phyloP scores from a whole-genome alignment of 2,329 filamentous ascomycete genomes.

The Cercospora sp. region DNA sequence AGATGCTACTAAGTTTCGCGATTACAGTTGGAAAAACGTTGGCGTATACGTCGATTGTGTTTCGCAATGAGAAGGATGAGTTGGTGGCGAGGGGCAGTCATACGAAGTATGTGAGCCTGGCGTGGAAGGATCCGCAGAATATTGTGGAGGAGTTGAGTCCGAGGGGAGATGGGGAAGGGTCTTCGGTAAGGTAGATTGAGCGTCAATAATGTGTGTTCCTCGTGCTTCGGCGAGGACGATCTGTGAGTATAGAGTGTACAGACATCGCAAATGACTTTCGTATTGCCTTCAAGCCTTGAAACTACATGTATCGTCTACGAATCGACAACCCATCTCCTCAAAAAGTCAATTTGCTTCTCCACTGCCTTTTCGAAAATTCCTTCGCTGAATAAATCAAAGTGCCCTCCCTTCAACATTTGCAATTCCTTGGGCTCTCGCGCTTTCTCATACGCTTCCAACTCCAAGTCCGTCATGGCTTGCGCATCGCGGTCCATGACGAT shows the following conservation, averaged over 20 bases:
- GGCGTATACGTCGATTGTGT: constrained; percentile 49
- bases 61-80: constrained; percentile 60
- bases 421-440: constrained; percentile 2
- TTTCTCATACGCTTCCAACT: background rate
- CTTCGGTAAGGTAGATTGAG: background rate
- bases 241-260: background rate
- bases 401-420: background rate
- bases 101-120: constrained; percentile 59
- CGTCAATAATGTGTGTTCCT: background rate
- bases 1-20: background rate
- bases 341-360: background rate
- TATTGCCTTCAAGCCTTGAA: background rate
- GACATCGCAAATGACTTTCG: background rate
- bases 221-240: background rate
- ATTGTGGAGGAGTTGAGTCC: constrained; percentile 58
- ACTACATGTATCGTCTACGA: background rate
- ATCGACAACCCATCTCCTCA: background rate
- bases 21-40: constrained; percentile 9
- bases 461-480: background rate
- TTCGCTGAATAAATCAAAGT: constrained; percentile 4
- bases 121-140: constrained; percentile 64
- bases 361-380: background rate
- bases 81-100: constrained; percentile 66
- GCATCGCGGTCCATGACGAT: constrained; percentile 1
- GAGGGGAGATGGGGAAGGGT: constrained; percentile 16